Percentiles rank a stretch among this genome's conserved stretches.
These are phyloP conservation scores for Globisporangium carolinianum DNA, from an alignment of 352 stramenopile genomes.

Conservation along the genomic window DNA sequence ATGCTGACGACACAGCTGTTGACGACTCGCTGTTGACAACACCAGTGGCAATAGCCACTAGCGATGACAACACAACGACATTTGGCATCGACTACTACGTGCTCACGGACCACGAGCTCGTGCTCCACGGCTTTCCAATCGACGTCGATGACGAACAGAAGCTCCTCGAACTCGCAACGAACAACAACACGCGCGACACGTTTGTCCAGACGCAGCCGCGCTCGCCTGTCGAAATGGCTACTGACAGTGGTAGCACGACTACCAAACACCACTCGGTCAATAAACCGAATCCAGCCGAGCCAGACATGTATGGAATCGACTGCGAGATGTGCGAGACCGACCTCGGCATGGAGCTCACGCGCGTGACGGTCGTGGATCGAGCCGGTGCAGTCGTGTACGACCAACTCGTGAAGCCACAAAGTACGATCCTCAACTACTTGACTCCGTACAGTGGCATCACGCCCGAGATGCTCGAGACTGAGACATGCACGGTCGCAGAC, in stretches of 20 bases:
- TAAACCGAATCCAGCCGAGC: neutral
- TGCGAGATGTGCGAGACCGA: constrained; percentile 90
- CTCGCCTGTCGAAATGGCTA: neutral
- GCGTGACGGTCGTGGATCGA: constrained; percentile 70
- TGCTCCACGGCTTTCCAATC: constrained; percentile 63
- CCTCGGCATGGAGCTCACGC: constrained; percentile 76
- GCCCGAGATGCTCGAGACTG: constrained; percentile 49
- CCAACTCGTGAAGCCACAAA: constrained; percentile 76
- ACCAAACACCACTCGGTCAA: constrained; percentile 4
- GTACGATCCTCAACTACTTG: constrained; percentile 86
- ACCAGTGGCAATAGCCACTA: neutral
- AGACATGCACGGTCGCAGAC: constrained; percentile 55
- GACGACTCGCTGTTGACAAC: constrained; percentile 6
- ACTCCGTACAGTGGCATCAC: constrained; percentile 89
- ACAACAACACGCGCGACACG: constrained; percentile 39
- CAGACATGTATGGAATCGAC: constrained; percentile 64
- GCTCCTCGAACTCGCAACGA: constrained; percentile 38
- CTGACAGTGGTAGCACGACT: constrained; percentile 1
- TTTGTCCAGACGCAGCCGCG: constrained; percentile 49
- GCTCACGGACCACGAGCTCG: constrained; percentile 52
- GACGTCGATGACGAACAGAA: constrained; percentile 57
- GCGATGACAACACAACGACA: no score
- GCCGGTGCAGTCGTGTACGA: constrained; percentile 66
- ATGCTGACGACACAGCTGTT: neutral
- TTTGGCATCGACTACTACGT: constrained; percentile 43